These are phyloP conservation scores for Clavispora phyllophila DNA, from an alignment of 805 yeast genomes.

Conservation along the genomic window DNA sequence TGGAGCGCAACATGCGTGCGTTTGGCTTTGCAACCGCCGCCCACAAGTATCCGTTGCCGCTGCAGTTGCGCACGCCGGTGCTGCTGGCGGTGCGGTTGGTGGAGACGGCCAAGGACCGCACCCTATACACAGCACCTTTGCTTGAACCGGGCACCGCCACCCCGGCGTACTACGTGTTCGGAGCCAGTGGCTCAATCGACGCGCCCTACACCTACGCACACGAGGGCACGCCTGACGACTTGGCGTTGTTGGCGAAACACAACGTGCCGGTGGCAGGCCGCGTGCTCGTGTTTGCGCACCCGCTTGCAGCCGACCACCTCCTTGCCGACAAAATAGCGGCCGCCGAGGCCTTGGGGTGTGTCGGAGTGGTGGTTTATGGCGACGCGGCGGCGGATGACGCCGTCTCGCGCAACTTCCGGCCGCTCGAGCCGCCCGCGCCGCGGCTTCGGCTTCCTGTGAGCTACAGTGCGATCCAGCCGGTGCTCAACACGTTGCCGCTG, in stretches of 20 bases:
- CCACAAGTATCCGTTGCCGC: slow-evolving; percentile 9
- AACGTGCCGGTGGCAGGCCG: slow-evolving; percentile 18
- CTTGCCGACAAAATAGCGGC: slow-evolving; percentile 10
- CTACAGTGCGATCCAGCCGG: slow-evolving; percentile 9
- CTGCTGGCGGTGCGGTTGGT: slow-evolving; percentile 22
- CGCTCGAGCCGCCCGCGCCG: slow-evolving; percentile 2
- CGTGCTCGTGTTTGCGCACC: slow-evolving; percentile 25
- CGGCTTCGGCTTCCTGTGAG: slow-evolving; percentile 14
- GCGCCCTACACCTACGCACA: slow-evolving; percentile 27
- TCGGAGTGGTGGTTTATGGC: slow-evolving; percentile 12
- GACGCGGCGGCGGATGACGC: slow-evolving; percentile 5
- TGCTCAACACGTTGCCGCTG: slow-evolving; percentile 9
- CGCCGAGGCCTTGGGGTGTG: slow-evolving; percentile 11
- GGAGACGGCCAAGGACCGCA: slow-evolving; percentile 16
- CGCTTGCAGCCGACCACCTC: slow-evolving; percentile 1
- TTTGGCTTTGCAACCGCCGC: slow-evolving; percentile 22
- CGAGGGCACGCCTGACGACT: slow-evolving; percentile 28
- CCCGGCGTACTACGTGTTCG: slow-evolving; percentile 28
- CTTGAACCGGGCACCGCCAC: slow-evolving; percentile 22
- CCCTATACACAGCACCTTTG: slow-evolving; percentile 23
- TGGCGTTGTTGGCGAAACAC: slow-evolving; percentile 15
- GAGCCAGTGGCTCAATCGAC: slow-evolving; percentile 21
- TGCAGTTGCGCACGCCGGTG: slow-evolving; percentile 17
- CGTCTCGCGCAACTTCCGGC: slow-evolving; percentile 10
- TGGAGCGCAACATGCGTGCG: slow-evolving; percentile 23